A percentile compares a stretch with the other conserved stretches of the same genome.
Evolutionary conservation across 2,329 filamentous ascomycete genomes (phyloP).

Genomic region (Paracamarosporium sp.): DNA sequence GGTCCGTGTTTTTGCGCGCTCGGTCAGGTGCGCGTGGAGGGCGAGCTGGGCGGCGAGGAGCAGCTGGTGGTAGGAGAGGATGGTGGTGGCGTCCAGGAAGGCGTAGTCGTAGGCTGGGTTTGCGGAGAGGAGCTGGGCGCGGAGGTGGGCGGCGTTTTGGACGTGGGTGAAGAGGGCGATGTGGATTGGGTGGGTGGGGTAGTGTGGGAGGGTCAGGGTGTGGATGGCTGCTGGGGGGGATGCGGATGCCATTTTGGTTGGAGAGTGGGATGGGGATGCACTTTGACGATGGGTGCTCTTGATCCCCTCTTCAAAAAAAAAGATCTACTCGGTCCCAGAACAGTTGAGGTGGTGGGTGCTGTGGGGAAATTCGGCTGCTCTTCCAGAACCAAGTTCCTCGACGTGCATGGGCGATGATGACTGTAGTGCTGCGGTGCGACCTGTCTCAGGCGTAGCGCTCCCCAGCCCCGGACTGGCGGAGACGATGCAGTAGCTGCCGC

Average conservation of each 20-base stretch:
- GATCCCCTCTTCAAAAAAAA: background rate
- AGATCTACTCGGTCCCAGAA: too few species aligned
- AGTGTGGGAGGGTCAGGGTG: conserved; percentile 75
- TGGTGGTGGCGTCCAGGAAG: conserved; percentile 82
- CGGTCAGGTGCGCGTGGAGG: conserved; percentile 68
- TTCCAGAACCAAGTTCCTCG: too few species aligned
- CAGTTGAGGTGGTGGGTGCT: too few species aligned
- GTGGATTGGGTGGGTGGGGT: conserved; percentile 74
- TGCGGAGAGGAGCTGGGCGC: conserved; percentile 82
- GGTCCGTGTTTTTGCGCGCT: conserved; percentile 77
- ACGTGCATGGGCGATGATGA: too few species aligned
- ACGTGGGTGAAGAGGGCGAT: conserved; percentile 78
- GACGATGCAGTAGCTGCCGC: conserved; percentile 7
- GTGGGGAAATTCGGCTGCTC: too few species aligned
- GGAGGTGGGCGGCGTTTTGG: conserved; percentile 77
- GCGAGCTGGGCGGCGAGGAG: conserved; percentile 80
- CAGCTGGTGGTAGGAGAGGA: conserved; percentile 75
- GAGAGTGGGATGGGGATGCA: background rate
- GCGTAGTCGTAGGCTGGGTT: conserved; percentile 92
- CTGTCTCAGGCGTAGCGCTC: background rate
- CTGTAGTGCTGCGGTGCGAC: background rate
- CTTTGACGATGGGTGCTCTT: background rate
- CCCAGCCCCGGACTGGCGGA: background rate
- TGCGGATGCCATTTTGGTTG: conserved; percentile 50
- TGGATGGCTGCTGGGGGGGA: conserved; percentile 55